phyloP scores from a whole-genome alignment of 2,329 filamentous ascomycete species.

The Trichoderma sp. region DNA sequence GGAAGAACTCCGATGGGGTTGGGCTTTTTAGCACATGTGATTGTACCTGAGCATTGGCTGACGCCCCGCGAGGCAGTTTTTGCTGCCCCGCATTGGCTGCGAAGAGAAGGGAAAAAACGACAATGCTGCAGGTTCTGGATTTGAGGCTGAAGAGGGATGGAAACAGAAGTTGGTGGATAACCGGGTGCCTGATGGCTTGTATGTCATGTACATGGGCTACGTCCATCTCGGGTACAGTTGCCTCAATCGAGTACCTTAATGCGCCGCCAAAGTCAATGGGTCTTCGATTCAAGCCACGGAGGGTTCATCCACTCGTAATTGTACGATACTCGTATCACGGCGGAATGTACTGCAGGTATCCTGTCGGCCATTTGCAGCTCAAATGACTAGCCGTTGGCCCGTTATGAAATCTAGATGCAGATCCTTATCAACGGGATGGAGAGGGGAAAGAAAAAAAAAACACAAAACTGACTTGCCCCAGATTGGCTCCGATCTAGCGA shows the following conservation, averaged over 20 bases:
- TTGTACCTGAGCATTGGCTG: neutral
- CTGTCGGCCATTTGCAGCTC: neutral
- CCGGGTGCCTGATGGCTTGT: neutral
- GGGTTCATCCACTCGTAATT: neutral
- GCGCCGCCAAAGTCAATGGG: neutral
- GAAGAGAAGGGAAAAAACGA: neutral
- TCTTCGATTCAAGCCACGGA: neutral
- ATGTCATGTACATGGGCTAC: neutral
- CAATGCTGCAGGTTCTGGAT: neutral
- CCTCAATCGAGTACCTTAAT: neutral
- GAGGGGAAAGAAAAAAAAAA: neutral
- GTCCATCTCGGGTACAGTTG: neutral
- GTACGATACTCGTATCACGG: neutral
- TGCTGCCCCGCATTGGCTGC: neutral
- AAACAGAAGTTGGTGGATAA: neutral
- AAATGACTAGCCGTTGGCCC: neutral
- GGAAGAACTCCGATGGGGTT: neutral
- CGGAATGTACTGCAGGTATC: neutral
- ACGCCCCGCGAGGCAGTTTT: slow-evolving; percentile 10
- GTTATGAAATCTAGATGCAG: neutral
- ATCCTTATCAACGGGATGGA: neutral
- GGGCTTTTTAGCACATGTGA: neutral
- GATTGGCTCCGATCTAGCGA: neutral
- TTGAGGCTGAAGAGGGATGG: neutral
- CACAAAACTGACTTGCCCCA: neutral